Base-by-base conservation (phyloP, 2,329 filamentous ascomycete genomes). In the Xylaria sp. region DNA sequence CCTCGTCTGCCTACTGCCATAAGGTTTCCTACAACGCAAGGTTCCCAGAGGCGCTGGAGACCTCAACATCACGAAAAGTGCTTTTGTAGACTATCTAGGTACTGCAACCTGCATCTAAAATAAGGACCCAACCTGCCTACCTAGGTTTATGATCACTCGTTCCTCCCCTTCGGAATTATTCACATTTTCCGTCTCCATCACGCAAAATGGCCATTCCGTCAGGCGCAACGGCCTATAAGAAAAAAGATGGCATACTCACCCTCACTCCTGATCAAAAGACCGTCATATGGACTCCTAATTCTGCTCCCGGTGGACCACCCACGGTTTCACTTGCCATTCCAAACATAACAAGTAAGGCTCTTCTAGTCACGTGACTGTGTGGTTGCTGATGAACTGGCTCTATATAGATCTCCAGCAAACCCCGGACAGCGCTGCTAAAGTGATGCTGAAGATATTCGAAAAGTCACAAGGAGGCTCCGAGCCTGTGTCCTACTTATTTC, bases 401-500 rank as follows among this genome's bases (percentile, higher is more conserved):
- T 41, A 4, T 45, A 26, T 64, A 94, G 91, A 97, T 75, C 84
- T 99, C 44, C 93, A 99, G 72, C 93, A 97, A 72, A 97, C 94
- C 1, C 92, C 94, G 11, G 91, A 91, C 56, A 87, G 81, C n/a
- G 87, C 85, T 34, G 79, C 91, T 17, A 97, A 96, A 78, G 92
- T 96, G 48, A 96, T 96, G 81, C 82, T 97, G 55, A 96, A 94
- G 72, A 88, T 99, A 50, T 90, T 97, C 64, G 89, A 89, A 58
- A 89, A 92, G 69, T 74, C 83, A 39, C 74, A 84, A 26, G 76
- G 77, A 43, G 77, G 78, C 21, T 71, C 78, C 22, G 84, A 88
- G 45, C 77, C 90, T 17, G 82, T 87, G 42, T 84, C 86, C 50
- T 91, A 95, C 69, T 84, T 93, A 44, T 97, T 99, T 72, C 88